These are phyloP conservation scores for Dactylellina cionopaga DNA, from an alignment of 2,329 filamentous ascomycete genomes.

Conservation along the genomic window DNA sequence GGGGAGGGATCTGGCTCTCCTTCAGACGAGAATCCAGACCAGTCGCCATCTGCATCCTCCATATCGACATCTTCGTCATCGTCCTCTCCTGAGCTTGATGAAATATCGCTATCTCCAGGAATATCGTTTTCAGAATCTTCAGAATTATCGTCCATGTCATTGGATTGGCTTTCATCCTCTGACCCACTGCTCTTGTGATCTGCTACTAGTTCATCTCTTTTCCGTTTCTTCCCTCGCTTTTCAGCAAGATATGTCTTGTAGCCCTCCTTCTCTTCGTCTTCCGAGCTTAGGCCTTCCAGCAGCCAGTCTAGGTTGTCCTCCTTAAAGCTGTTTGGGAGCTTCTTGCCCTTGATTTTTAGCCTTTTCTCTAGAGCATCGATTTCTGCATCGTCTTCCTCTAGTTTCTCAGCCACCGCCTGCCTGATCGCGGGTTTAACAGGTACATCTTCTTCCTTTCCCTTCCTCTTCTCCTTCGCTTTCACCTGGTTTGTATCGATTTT, in stretches of 20 bases:
- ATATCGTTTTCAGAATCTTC: conserved; percentile 37
- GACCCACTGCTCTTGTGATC: conserved; percentile 50
- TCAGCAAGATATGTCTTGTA: conserved; percentile 58
- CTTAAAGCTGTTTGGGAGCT: conserved; percentile 75
- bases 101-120: conserved; percentile 30
- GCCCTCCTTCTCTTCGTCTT: conserved; percentile 70
- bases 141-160: conserved; percentile 53
- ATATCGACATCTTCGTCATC: conserved; percentile 36
- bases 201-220: conserved; percentile 53
- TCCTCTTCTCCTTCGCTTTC: too few relatives aligned
- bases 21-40: conserved; percentile 42
- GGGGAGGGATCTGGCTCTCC: neutral
- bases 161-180: conserved; percentile 57
- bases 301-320: conserved; percentile 86
- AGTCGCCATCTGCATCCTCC: conserved; percentile 64
- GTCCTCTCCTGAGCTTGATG: conserved; percentile 8
- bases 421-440: conserved; percentile 53
- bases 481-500: neutral
- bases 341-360: conserved; percentile 81
- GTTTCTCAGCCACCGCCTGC: conserved; percentile 67
- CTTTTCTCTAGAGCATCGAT: conserved; percentile 89
- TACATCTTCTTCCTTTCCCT: neutral
- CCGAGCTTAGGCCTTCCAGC: conserved; percentile 73
- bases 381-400: conserved; percentile 85
- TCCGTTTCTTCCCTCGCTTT: conserved; percentile 64